Percentiles rank a stretch among this genome's conserved stretches.
Evolutionary conservation across 768 basidiomycete genomes (phyloP).

Genomic region (Rhizopogon rudus): DNA sequence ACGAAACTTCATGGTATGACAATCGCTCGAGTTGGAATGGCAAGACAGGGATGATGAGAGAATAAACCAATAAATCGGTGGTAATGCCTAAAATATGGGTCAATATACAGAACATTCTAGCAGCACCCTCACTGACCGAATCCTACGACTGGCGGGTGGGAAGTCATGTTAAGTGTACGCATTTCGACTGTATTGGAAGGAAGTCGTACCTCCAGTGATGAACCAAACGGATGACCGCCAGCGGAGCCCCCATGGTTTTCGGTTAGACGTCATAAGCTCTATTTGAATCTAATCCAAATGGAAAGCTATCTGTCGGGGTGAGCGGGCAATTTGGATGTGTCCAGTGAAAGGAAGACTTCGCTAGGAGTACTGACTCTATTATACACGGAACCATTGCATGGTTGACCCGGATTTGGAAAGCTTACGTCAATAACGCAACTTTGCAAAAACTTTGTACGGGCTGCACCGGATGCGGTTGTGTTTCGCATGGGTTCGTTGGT

Average conservation of each 20-base stretch:
- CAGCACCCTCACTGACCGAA: constrained; percentile 32
- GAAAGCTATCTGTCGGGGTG: constrained; percentile 7
- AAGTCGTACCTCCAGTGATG: constrained; percentile 37
- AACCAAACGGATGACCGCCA: constrained; percentile 61
- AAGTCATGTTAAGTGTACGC: not conserved
- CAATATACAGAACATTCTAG: not conserved
- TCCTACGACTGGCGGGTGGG: constrained; percentile 34
- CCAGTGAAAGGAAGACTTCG: not conserved
- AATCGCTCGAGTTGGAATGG: constrained; percentile 57
- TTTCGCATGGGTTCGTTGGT: not conserved
- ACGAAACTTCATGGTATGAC: constrained; percentile 40
- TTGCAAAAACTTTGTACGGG: no score
- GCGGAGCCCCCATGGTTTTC: constrained; percentile 38
- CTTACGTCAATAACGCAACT: not conserved
- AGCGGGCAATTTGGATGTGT: not conserved
- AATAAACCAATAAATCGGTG: constrained; percentile 56
- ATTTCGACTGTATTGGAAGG: not conserved
- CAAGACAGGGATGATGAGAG: constrained; percentile 57
- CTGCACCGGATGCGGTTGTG: no score
- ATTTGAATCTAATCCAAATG: not conserved
- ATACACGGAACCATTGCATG: not conserved
- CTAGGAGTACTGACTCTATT: not conserved
- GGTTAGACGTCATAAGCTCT: not conserved
- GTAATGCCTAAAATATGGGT: constrained; percentile 25
- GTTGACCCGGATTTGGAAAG: not conserved